Base-by-base conservation (phyloP, 768 basidiomycete genomes). In the Mycena vulgaris region DNA sequence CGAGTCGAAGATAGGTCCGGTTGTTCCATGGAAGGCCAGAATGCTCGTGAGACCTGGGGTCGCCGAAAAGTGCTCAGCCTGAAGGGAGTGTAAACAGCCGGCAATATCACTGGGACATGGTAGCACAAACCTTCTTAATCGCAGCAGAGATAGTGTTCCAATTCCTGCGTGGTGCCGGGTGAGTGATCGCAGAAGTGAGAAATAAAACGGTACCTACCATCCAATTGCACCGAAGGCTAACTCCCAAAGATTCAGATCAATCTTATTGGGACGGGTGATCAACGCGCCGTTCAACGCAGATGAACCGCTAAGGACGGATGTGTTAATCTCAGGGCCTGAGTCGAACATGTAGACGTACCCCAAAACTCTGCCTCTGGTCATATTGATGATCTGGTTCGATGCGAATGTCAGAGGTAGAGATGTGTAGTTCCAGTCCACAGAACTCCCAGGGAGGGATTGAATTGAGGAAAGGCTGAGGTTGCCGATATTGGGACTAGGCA, bases 351-450 rank as follows among this genome's bases (percentile, higher is more conserved):
- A 37, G 49, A 52, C n/a, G n/a, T 63, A 63, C 61, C 61, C 61
- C 35, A 63, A 40, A 14, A 63, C 61, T 37, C 39, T 48, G 49
- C 61, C 61, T 35, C 61, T 35, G 31, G 61, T 51, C 61, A 25
- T 25, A 39, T 5, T 13, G 23, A 52, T 52, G 48, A 35, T 52
- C 31, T 63, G 61, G 49, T 63, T 63, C 31, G 61, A 31, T 25
- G 61, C 61, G 35, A 49, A 63, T n/a, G 51, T 52, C 35, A 49
- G 49, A 35, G 61, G 61, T 30, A 27, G 30, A 28, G 61, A 63
- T 27, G 31, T 49, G 49, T 63, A 63, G 35, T 63, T 63, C 48
- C 49, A 63, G 49, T 63, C 61, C n/a, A 63, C 61, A 52, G 61
- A 63, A 30, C 45, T 51, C n/a, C 48, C 48, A 27, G 61, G 61